These are phyloP conservation scores for Globisporangium paddicum DNA, from an alignment of 352 stramenopile genomes.

Conservation along the genomic window DNA sequence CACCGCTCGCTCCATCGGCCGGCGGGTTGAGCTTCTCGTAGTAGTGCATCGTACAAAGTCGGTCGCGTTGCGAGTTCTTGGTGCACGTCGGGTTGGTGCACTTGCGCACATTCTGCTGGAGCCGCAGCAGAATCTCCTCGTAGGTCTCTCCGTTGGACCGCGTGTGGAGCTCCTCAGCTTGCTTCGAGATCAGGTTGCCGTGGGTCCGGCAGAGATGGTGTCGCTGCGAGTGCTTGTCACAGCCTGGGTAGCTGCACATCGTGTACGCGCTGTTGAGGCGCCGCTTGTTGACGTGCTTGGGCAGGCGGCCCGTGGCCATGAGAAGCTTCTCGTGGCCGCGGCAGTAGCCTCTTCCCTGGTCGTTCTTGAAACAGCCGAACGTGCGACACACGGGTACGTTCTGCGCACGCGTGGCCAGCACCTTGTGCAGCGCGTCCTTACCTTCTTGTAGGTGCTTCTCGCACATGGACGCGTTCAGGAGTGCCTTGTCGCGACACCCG, in stretches of 20 bases:
- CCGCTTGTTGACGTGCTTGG: slow-evolving; percentile 78
- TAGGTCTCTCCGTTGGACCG: slow-evolving; percentile 42
- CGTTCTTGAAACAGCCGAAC: slow-evolving; percentile 84
- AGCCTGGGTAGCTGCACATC: slow-evolving; percentile 85
- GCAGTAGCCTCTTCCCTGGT: slow-evolving; percentile 82
- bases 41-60: slow-evolving; percentile 80
- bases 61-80: slow-evolving; percentile 85
- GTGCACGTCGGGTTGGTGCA: slow-evolving; percentile 76
- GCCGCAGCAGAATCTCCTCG: slow-evolving; percentile 58
- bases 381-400: slow-evolving; percentile 77
- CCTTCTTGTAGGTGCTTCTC: slow-evolving; percentile 60
- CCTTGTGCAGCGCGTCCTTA: slow-evolving; percentile 66
- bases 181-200: slow-evolving; percentile 71
- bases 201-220: slow-evolving; percentile 84
- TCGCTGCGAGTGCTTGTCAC: slow-evolving; percentile 80
- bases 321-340: slow-evolving; percentile 83
- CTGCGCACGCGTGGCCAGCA: slow-evolving; percentile 55
- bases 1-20: slow-evolving; percentile 16
- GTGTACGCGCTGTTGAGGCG: slow-evolving; percentile 86
- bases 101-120: slow-evolving; percentile 76
- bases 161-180: slow-evolving; percentile 63
- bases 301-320: slow-evolving; percentile 73
- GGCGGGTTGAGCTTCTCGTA: slow-evolving; percentile 64
- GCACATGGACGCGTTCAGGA: slow-evolving; percentile 61
- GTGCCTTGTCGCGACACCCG: slow-evolving; percentile 74